Evolutionary conservation across 2,329 filamentous ascomycete species (phyloP).

Genomic region (Hypoxylon sp.): DNA sequence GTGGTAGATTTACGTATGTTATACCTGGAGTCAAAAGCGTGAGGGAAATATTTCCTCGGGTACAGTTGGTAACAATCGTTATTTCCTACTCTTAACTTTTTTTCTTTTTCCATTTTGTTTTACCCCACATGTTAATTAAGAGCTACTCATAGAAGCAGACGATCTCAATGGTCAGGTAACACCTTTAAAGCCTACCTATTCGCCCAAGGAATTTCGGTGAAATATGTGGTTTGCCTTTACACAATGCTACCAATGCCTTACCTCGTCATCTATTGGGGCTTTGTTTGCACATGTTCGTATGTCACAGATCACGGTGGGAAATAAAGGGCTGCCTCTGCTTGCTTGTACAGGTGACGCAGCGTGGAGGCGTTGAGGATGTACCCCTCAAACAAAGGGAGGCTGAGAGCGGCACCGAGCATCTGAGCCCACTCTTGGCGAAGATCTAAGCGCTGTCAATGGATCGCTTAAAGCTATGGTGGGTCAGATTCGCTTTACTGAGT

Average conservation of each 20-base stretch:
- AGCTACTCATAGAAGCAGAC: not conserved
- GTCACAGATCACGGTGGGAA: not conserved
- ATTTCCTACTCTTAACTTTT: slow-evolving; percentile 19
- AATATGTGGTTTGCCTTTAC: slow-evolving; percentile 9
- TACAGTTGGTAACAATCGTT: slow-evolving; percentile 15
- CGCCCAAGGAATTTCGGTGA: not conserved
- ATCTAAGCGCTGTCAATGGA: slow-evolving; percentile 6
- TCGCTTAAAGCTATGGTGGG: slow-evolving; percentile 25
- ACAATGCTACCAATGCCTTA: not conserved
- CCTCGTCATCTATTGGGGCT: slow-evolving; percentile 7
- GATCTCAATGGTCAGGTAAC: not conserved
- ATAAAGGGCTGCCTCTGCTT: slow-evolving; percentile 21
- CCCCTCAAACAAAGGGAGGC: slow-evolving; percentile 26
- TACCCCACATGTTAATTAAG: not conserved
- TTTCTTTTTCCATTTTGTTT: not conserved
- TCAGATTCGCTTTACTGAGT: not conserved
- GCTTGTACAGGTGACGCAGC: not conserved
- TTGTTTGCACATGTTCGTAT: slow-evolving; percentile 32
- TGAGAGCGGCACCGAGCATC: slow-evolving; percentile 13
- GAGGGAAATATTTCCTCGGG: slow-evolving; percentile 12
- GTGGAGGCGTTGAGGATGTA: slow-evolving; percentile 10
- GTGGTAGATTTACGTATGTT: slow-evolving; percentile 2
- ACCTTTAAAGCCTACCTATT: not conserved
- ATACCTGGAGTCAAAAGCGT: slow-evolving; percentile 9
- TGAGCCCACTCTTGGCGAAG: slow-evolving; percentile 24